Conservation (phyloP, 306 rosid species). For the Psophocarpus tetragonolobus region DNA sequence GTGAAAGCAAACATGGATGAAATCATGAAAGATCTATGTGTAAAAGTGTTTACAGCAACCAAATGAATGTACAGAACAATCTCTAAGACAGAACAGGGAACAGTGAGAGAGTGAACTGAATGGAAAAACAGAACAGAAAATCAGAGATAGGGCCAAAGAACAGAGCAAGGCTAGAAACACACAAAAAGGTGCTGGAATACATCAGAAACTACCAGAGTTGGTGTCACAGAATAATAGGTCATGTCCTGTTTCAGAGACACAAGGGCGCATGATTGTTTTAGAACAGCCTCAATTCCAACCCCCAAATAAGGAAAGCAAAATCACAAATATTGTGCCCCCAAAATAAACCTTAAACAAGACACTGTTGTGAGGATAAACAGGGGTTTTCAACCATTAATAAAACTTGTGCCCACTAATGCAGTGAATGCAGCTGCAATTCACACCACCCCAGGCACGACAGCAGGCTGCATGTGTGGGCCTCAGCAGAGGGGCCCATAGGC, state of each 20-base stretch:
- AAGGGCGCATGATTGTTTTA: background rate
- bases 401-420: background rate
- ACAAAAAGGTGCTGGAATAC: background rate
- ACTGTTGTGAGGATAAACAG: background rate
- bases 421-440: background rate
- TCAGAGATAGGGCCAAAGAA: background rate
- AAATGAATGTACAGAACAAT: background rate
- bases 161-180: background rate
- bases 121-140: background rate
- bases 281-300: background rate
- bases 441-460: background rate
- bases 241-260: background rate
- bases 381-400: background rate
- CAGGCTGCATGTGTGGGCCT: background rate
- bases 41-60: background rate
- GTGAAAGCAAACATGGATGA: background rate
- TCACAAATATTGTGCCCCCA: background rate
- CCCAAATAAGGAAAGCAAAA: background rate
- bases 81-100: background rate
- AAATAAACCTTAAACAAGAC: background rate
- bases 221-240: background rate
- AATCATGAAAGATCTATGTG: background rate
- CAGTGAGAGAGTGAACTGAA: background rate
- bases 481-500: background rate
- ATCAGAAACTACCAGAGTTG: background rate